Evolutionary conservation across 2,329 filamentous ascomycete species (phyloP).

Genomic region (Lachnellula hyalina): DNA sequence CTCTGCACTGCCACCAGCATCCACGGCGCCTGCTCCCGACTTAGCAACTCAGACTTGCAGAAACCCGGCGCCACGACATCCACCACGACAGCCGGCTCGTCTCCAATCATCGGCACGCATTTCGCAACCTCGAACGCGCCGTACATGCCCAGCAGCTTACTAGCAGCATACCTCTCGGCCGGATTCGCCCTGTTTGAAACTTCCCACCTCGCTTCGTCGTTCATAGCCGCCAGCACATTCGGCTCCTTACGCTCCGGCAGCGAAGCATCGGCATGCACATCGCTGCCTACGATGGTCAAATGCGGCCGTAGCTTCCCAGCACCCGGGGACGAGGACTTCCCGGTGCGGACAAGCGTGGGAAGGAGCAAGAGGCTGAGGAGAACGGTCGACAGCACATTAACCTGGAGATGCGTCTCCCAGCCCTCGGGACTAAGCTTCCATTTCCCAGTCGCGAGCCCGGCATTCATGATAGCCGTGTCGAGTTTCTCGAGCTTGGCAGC

Average conservation of each 20-base stretch:
- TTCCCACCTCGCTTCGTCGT: conserved; percentile 6
- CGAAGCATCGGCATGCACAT: conserved; percentile 31
- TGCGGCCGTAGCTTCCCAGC: conserved; percentile 28
- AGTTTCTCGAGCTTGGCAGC: conserved; percentile 1
- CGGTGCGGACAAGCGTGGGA: conserved; percentile 12
- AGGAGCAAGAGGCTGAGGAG: conserved; percentile 20
- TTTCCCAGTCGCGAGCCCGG: conserved; percentile 9
- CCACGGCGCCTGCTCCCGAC: conserved; percentile 1
- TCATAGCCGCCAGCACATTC: conserved; percentile 9
- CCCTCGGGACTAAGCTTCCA: conserved; percentile 9
- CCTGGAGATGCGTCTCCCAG: conserved; percentile 18
- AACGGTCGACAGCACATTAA: conserved; percentile 25
- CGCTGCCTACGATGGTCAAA: conserved; percentile 38
- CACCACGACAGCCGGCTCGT: conserved; percentile 20
- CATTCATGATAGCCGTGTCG: conserved; percentile 14
- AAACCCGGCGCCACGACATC: conserved; percentile 27
- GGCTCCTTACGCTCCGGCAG: conserved; percentile 33
- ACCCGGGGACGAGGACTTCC: conserved; percentile 24
- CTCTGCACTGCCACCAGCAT: conserved; percentile 4
- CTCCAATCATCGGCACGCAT: conserved; percentile 12
- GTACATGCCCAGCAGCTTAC: conserved; percentile 24
- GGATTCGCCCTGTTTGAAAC: not conserved
- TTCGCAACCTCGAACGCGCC: conserved; percentile 20
- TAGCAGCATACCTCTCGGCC: conserved; percentile 23
- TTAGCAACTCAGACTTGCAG: conserved; percentile 25